A percentile compares a stretch with the other conserved stretches of the same genome.
These are phyloP conservation scores for Mycena kentingensis DNA, from an alignment of 768 basidiomycete genomes.

Conservation along the genomic window DNA sequence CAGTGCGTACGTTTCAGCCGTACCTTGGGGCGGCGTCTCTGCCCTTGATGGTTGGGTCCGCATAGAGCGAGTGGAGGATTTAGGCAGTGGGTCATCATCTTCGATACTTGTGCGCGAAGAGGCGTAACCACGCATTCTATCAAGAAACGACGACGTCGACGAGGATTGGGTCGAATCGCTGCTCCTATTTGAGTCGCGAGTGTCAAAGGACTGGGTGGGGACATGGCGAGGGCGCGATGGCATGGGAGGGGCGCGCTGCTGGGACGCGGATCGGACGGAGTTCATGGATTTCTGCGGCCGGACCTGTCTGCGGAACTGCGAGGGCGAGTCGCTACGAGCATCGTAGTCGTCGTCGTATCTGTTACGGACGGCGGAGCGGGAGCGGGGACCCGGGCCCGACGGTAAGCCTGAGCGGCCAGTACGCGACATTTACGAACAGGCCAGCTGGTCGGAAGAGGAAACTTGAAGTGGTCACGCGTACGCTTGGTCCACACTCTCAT, in stretches of 20 bases:
- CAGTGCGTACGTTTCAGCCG: neutral
- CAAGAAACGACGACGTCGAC: conserved; percentile 37
- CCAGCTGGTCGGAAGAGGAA: conserved; percentile 28
- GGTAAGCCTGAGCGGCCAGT: conserved; percentile 38
- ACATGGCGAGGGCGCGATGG: conserved; percentile 19
- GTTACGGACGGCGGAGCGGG: conserved; percentile 32
- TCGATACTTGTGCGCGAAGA: conserved; percentile 50
- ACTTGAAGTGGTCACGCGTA: conserved; percentile 7
- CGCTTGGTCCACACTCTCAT: conserved; percentile 10
- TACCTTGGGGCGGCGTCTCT: conserved; percentile 17
- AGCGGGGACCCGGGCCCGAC: conserved; percentile 39
- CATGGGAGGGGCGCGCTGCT: conserved; percentile 9
- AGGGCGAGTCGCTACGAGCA: conserved; percentile 3
- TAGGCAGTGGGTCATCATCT: conserved; percentile 32
- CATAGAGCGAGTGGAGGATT: conserved; percentile 8
- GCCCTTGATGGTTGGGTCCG: conserved; percentile 7
- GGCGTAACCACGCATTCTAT: conserved; percentile 38
- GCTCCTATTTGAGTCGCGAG: conserved; percentile 16
- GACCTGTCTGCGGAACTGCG: conserved; percentile 22
- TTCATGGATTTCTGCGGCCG: conserved; percentile 27
- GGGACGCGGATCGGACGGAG: conserved; percentile 11
- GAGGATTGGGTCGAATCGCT: conserved; percentile 16
- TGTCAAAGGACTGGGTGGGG: conserved; percentile 10
- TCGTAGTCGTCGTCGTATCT: conserved; percentile 15
- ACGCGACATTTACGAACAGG: conserved; percentile 25